Evolutionary conservation across 495 filamentous ascomycete genomes (phyloP).

Genomic region (Podospora sp.): DNA sequence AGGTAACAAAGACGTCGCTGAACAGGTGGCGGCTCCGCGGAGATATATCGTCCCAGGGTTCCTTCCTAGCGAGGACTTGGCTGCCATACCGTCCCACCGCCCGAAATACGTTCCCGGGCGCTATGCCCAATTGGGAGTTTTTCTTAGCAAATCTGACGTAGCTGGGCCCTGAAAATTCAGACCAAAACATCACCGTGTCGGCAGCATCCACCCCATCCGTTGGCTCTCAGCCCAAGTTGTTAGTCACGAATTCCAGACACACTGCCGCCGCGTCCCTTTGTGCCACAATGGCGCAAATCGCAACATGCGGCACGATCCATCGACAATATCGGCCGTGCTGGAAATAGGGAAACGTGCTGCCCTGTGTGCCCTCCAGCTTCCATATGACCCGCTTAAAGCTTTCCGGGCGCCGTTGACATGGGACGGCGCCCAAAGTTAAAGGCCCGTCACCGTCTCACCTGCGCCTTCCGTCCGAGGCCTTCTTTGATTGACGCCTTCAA

Average conservation of each 20-base stretch:
- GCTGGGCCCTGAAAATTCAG: not conserved
- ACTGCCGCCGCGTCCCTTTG: constrained; percentile 1
- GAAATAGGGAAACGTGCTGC: not conserved
- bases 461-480: not conserved
- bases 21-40: constrained; percentile 17
- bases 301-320: constrained; percentile 8
- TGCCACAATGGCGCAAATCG: constrained; percentile 18
- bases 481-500: not conserved
- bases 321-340: not conserved
- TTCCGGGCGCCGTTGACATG: not conserved
- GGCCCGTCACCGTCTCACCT: not conserved
- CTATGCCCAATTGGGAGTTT: constrained; percentile 30
- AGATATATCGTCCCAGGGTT: constrained; percentile 10
- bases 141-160: constrained; percentile 41
- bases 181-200: not conserved
- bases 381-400: not conserved
- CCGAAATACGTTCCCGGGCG: constrained; percentile 12
- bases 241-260: constrained; percentile 16
- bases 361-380: not conserved
- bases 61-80: not conserved
- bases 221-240: constrained; percentile 18
- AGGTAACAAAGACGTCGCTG: not conserved
- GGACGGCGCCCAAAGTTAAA: constrained; percentile 2
- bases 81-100: constrained; percentile 4
- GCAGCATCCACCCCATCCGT: constrained; percentile 9